Base-by-base conservation (phyloP, 2,329 filamentous ascomycete genomes). In the Paracoccidioides lutzii region DNA sequence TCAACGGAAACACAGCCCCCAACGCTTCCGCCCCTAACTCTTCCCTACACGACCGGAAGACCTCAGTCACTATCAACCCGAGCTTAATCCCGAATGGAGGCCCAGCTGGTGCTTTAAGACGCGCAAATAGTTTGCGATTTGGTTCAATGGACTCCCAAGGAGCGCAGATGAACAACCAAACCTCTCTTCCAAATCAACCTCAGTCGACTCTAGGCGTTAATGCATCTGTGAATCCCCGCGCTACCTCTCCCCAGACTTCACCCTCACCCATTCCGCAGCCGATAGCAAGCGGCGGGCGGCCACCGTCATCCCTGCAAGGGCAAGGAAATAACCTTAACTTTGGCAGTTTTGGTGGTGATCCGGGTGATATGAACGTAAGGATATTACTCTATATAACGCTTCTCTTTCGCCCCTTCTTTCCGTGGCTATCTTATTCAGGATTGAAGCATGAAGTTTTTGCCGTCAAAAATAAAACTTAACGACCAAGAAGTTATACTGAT, bases 241-340 rank as follows among this genome's bases (percentile, higher is more conserved):
- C 91, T 53, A 83, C 84, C 50, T 95, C 90, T 48, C 93, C 93
- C 5, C 84, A 87, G 51, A 85, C 87, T 63, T 96, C 91, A 48
- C 93, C 93, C 3, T 91, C 88, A 44, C 93, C 93, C 4, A 97
- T 97, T 64, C 91, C 93, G 37, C 88, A 91, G 71, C 88, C 90
- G 53, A 82, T 85, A 55, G 84, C 85, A 38, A 93, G 90, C 66
- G 89, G 90, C 63, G 88, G 84, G 55, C 77, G 89, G 65, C 90
- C 90, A 63, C 89, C 90, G 46, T 85, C 88, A 38, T 81, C 81
- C 60, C 79, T 89, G 61, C 79, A 84, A 62, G 83, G 83, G 61
- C 82, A 85, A 62, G 81, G 81, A 55, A 84, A 82, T 66, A 83
- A 85, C 70, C 81, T 88, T 53, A 81, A 76, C 63, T 96, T 95